A percentile compares a stretch with the other conserved stretches of the same genome.
Conservation (phyloP, 1,139 yeast species). For the Magnusiomyces magnusii region DNA sequence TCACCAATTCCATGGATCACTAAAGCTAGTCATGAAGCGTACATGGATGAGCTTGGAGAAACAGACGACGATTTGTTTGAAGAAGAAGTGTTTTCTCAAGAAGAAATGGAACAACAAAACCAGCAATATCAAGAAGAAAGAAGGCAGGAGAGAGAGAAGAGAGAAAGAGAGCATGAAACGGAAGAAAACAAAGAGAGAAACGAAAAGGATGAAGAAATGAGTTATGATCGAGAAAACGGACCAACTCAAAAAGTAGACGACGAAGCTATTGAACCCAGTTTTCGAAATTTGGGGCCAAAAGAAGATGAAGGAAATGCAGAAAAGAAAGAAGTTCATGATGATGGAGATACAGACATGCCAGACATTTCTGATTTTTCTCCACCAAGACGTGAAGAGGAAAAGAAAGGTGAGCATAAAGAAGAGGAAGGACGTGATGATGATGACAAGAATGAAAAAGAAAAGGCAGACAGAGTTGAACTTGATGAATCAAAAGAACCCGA, state of each 20-base stretch:
- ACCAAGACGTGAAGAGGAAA: constrained; percentile 22
- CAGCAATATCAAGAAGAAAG: no score
- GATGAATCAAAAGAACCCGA: constrained; percentile 20
- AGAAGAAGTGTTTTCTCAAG: background rate
- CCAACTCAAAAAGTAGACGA: constrained; percentile 20
- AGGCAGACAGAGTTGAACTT: constrained; percentile 22
- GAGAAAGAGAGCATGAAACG: no score
- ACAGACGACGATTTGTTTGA: background rate
- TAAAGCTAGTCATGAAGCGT: background rate
- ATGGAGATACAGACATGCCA: no score
- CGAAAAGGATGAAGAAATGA: constrained; percentile 12
- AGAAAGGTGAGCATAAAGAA: no score
- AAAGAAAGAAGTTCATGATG: no score
- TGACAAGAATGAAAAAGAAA: constrained; percentile 19
- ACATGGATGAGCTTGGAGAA: background rate
- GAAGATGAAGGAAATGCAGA: constrained; percentile 22
- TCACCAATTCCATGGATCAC: constrained; percentile 15
- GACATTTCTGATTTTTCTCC: no score
- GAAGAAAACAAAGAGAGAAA: constrained; percentile 20
- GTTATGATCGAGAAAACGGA: constrained; percentile 22
- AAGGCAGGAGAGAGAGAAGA: no score
- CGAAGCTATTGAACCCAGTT: no score
- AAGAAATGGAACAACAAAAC: background rate
- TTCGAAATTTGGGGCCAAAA: no score
- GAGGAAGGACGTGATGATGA: no score